Base-by-base conservation (phyloP, 768 basidiomycete species). In the Strobilomyces echinocephalus region DNA sequence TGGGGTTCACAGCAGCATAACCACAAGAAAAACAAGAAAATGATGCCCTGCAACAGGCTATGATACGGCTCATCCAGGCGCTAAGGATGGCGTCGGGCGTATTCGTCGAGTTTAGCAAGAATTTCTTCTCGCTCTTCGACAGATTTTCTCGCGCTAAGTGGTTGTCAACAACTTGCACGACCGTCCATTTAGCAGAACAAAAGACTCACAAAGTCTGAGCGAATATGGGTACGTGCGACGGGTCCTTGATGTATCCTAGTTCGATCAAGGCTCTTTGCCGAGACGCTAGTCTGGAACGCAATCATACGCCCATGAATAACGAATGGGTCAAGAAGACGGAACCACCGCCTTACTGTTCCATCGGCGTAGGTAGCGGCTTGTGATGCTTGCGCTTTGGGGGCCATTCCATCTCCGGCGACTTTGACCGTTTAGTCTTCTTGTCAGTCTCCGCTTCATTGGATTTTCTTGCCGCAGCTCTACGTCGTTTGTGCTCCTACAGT, bases 351-450 rank as follows among this genome's bases (percentile, higher is more conserved):
- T 56, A 83, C 86, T 81, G 79, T 56, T 78, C 72, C 54, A 73
- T 72, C 8, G 79, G 77, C 10, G 73, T 79, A 1, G 65, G 74
- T 14, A 72, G 75, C 10, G 69, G 48, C 62, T 60, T 73, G 67
- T 87, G 85, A 54, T 84, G 84, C 50, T 69, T 77, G 12, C 87
- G 74, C 49, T 70, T 73, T 1, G 87, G 87, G 1, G 87, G 88
- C 86, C 87, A 88, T 51, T 76, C 70, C 7, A 72, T 63, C 56
- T 78, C 72, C 1, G 75, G 73, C 11, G 70, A 57, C 45, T 62
- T 62, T 20, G 65, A 53, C 18, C 63, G 62, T 26, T 54, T 55
- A 7, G 52, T 45, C 34, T 47, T 56, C 26, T 44, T 34, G 42
- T 28, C 42, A 18, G 54, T 52, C 14, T 39, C 55, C 8, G 21